These are phyloP conservation scores for Dendrostoma leiphaemia DNA, from an alignment of 2,329 filamentous ascomycete species.

Conservation along the genomic window DNA sequence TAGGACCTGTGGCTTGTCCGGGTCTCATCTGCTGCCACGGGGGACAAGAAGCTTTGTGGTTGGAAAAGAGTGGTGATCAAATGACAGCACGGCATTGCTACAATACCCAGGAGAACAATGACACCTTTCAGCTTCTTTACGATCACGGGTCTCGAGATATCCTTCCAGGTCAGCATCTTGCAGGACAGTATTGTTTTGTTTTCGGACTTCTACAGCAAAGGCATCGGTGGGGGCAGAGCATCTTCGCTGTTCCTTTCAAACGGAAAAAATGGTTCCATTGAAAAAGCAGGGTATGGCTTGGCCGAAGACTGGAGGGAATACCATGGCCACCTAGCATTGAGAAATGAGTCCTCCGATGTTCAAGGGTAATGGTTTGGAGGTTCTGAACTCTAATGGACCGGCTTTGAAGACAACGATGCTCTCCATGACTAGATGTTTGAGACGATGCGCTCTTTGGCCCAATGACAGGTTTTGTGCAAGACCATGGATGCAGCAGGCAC, in stretches of 20 bases:
- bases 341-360: too few species aligned
- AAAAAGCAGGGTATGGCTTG: background rate
- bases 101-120: background rate
- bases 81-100: background rate
- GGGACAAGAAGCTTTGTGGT: background rate
- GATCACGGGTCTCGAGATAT: background rate
- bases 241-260: background rate
- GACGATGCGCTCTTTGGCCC: background rate
- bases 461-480: too few species aligned
- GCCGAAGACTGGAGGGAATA: background rate
- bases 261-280: background rate
- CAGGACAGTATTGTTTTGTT: slow-evolving; percentile 12
- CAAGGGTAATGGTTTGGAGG: background rate
- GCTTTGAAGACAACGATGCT: background rate
- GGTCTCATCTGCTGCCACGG: background rate
- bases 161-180: slow-evolving; percentile 6
- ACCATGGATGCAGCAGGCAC: too few species aligned
- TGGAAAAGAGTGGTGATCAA: background rate
- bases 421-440: background rate
- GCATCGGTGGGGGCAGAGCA: too few species aligned
- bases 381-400: slow-evolving; percentile 1
- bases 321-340: too few species aligned
- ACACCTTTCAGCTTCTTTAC: background rate
- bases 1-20: background rate
- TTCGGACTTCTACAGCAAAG: background rate